These are phyloP conservation scores for Liriodendron chinense DNA, from an alignment of 164 flowering plant species.

Conservation along the genomic window DNA sequence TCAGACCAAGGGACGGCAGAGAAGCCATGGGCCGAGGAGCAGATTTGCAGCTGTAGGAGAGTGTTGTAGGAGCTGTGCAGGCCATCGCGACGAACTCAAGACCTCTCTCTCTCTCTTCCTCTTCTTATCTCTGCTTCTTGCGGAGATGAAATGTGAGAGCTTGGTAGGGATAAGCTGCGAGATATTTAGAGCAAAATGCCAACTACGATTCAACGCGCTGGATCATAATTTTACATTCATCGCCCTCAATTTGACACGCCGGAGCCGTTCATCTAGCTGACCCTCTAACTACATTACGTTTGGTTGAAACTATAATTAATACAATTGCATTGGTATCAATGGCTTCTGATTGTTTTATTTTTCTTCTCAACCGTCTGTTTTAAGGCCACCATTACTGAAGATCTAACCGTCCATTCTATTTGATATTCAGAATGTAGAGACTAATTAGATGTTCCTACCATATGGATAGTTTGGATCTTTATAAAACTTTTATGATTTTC, in stretches of 20 bases:
- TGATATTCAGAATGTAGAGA: no score
- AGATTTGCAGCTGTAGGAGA: slow-evolving; percentile 16
- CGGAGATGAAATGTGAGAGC: not conserved
- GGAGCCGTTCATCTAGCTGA: not conserved
- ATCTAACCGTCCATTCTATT: no score
- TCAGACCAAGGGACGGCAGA: slow-evolving; percentile 9
- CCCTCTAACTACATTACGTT: no score
- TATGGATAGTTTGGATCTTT: no score
- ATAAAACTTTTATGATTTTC: no score
- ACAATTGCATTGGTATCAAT: no score
- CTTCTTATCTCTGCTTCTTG: not conserved
- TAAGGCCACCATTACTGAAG: no score
- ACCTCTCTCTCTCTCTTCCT: not conserved
- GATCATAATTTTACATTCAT: not conserved
- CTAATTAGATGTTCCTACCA: no score
- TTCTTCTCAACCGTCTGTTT: no score
- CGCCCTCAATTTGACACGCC: not conserved
- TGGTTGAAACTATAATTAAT: no score
- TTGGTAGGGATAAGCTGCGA: not conserved
- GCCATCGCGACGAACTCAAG: slow-evolving; percentile 31
- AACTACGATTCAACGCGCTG: not conserved
- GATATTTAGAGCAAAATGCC: not conserved
- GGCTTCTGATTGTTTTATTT: no score
- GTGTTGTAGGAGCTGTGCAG: slow-evolving; percentile 36
- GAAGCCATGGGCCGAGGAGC: slow-evolving; percentile 1